Evolutionary conservation across 2,329 filamentous ascomycete species (phyloP).

Genomic region (Colletotrichum godetiae): DNA sequence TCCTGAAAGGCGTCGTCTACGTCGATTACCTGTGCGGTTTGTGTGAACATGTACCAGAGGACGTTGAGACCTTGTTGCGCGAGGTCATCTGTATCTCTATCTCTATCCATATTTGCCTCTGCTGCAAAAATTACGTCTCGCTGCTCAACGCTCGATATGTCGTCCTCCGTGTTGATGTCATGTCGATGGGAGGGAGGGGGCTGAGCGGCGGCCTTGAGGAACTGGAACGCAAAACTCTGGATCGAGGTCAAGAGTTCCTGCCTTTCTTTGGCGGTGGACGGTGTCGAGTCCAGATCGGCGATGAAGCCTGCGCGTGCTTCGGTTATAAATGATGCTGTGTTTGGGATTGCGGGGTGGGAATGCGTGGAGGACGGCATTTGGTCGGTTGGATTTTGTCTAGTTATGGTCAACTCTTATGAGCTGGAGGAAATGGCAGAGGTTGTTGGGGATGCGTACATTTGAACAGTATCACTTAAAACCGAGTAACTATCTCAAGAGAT

Average conservation of each 20-base stretch:
- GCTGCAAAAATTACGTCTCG: accelerated
- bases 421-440: too few species aligned
- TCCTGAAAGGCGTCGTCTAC: background rate
- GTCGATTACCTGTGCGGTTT: background rate
- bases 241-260: background rate
- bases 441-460: too few species aligned
- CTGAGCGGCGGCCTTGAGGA: background rate
- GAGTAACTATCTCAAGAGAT: too few species aligned
- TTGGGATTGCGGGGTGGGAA: background rate
- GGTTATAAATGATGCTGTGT: background rate
- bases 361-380: background rate
- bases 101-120: background rate
- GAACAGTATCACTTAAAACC: too few species aligned
- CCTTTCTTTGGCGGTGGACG: background rate
- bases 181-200: background rate
- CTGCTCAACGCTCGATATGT: background rate
- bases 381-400: too few species aligned
- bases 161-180: background rate
- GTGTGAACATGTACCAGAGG: constrained; percentile 3
- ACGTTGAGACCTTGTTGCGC: background rate
- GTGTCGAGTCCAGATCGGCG: background rate
- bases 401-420: too few species aligned
- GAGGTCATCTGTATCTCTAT: background rate
- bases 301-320: background rate
- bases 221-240: constrained; percentile 4